Evolutionary conservation across 1,284 basidiomycete species (phyloP).

Genomic region (Melampsora larici-populina): DNA sequence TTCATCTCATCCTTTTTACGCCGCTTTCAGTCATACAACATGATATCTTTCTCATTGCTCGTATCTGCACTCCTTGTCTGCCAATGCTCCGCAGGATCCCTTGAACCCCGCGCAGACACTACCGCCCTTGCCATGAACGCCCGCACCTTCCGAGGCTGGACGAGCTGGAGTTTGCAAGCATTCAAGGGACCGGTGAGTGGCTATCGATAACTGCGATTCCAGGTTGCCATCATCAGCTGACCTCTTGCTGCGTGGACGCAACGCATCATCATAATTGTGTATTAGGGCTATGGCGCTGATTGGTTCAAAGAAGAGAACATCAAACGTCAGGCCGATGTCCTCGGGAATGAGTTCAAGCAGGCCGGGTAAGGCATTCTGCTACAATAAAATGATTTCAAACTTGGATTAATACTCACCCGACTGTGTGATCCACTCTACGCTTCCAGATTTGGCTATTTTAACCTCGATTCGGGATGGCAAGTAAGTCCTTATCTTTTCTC

Average conservation of each 20-base stretch:
- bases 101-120: not conserved
- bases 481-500: not conserved
- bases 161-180: constrained; percentile 5
- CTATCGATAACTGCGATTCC: not conserved
- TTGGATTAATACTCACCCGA: not conserved
- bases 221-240: not conserved
- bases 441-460: not conserved
- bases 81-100: not conserved
- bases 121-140: not conserved
- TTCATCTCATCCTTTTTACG: too few species aligned
- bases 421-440: not conserved
- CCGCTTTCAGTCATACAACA: not conserved
- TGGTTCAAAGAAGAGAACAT: not conserved
- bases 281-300: not conserved
- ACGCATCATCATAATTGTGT: not conserved
- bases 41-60: not conserved
- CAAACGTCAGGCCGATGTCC: not conserved
- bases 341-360: not conserved
- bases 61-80: not conserved
- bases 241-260: not conserved
- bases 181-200: constrained; percentile 3
- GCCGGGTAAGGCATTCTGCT: not conserved
- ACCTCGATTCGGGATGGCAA: constrained; percentile 9
- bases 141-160: constrained; percentile 1
- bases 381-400: not conserved